These are phyloP conservation scores for Aureobasidium mangrovei DNA, from an alignment of 2,329 filamentous ascomycete genomes.

Conservation along the genomic window DNA sequence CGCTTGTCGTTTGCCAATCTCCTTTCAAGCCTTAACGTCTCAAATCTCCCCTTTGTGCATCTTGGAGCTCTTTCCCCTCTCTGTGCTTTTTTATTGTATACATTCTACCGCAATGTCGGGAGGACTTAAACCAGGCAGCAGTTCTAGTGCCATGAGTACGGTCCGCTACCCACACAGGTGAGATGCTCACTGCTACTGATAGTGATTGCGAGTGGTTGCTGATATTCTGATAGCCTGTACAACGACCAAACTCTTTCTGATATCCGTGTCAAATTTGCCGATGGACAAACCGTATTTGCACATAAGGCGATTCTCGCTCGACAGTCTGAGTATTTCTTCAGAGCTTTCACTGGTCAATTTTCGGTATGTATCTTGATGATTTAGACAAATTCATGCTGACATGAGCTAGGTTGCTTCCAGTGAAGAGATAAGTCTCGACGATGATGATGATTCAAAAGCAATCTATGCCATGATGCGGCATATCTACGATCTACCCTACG, in stretches of 20 bases:
- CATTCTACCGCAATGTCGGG: too few species aligned
- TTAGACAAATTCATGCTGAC: not conserved
- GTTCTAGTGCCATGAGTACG: too few species aligned
- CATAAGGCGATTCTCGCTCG: not conserved
- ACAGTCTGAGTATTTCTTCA: not conserved
- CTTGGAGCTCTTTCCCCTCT: too few species aligned
- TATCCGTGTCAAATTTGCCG: not conserved
- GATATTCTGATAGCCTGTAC: not conserved
- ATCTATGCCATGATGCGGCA: slow-evolving; percentile 2
- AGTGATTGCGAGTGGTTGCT: too few species aligned
- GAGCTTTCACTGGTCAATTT: not conserved
- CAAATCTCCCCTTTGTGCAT: too few species aligned
- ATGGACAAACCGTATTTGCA: not conserved
- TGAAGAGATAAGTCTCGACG: not conserved
- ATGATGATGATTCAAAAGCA: not conserved
- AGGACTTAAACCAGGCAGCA: too few species aligned
- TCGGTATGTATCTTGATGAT: not conserved
- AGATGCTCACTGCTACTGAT: too few species aligned
- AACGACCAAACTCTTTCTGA: not conserved
- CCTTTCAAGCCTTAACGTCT: too few species aligned
- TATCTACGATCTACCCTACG: not conserved
- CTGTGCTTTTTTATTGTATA: too few species aligned
- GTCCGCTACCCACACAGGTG: too few species aligned
- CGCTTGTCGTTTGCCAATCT: too few species aligned
- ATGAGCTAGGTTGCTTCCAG: not conserved